Evolutionary conservation across 208 protist species (phyloP).

Genomic region (Kentomonas sorsogonicus): DNA sequence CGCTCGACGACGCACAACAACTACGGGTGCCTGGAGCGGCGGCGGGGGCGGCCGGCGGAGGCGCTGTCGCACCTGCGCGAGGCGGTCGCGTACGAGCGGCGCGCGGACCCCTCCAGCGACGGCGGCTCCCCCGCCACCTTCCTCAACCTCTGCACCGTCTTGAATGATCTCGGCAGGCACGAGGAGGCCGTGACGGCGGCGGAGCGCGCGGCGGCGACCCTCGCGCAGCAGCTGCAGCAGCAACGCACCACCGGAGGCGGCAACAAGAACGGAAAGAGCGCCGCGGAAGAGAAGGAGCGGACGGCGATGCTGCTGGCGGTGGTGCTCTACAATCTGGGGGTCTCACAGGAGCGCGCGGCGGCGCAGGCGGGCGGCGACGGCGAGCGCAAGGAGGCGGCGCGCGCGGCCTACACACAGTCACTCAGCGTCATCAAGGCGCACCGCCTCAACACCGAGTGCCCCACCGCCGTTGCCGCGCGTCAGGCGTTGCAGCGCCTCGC

Average conservation of each 20-base stretch:
- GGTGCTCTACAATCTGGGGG: constrained; percentile 80
- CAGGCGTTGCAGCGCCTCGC: constrained; percentile 36
- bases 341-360: constrained; percentile 64
- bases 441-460: constrained; percentile 42
- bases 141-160: constrained; percentile 81
- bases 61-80: constrained; percentile 63
- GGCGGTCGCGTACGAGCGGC: constrained; percentile 38
- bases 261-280: too few relatives aligned
- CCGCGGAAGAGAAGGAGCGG: constrained; percentile 27
- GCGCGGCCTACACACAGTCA: constrained; percentile 46
- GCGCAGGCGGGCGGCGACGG: constrained; percentile 16
- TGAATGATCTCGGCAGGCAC: constrained; percentile 70
- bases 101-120: constrained; percentile 1
- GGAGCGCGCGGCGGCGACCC: constrained; percentile 51
- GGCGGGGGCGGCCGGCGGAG: constrained; percentile 44
- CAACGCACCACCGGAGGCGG: constrained; percentile 15
- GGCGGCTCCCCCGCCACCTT: constrained; percentile 61
- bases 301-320: constrained; percentile 76
- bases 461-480: constrained; percentile 62
- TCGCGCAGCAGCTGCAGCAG: constrained; percentile 48
- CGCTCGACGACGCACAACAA: constrained; percentile 87
- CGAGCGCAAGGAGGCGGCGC: constrained; percentile 28
- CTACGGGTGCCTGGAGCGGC: constrained; percentile 83
- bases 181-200: constrained; percentile 66
- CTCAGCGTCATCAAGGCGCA: constrained; percentile 50